A percentile compares a stretch with the other conserved stretches of the same genome.
These are phyloP conservation scores for Globisporangium cystogenes DNA, from an alignment of 352 stramenopile genomes.

Conservation along the genomic window DNA sequence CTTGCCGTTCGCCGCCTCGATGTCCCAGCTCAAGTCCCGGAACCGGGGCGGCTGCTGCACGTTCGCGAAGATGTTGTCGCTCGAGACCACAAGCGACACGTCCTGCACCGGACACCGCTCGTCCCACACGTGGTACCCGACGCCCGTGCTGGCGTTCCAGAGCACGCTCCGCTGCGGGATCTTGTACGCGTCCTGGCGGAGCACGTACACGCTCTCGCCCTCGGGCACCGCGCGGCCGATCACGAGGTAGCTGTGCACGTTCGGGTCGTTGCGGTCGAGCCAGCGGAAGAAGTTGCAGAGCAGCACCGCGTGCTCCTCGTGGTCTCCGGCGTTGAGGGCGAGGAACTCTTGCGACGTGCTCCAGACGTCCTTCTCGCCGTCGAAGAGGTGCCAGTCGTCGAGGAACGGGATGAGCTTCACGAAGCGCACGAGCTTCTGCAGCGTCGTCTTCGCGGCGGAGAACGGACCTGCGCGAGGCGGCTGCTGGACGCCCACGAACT, in stretches of 20 bases:
- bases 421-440: conserved; percentile 70
- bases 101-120: conserved; percentile 81
- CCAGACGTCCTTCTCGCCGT: conserved; percentile 81
- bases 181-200: conserved; percentile 50
- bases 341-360: conserved; percentile 89
- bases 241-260: conserved; percentile 72
- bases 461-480: conserved; percentile 27
- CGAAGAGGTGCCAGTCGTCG: conserved; percentile 86
- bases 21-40: conserved; percentile 74
- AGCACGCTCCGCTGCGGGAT: conserved; percentile 51
- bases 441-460: conserved; percentile 10
- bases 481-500: conserved; percentile 67
- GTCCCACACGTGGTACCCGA: conserved; percentile 70
- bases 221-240: conserved; percentile 81
- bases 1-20: conserved; percentile 63
- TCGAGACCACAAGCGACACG: conserved; percentile 83
- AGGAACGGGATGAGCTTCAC: conserved; percentile 91
- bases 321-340: conserved; percentile 82
- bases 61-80: conserved; percentile 90
- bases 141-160: conserved; percentile 88
- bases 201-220: conserved; percentile 86
- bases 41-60: conserved; percentile 47
- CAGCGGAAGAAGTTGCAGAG: conserved; percentile 90
- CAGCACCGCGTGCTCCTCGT: conserved; percentile 90
- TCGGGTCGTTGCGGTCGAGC: conserved; percentile 51